Base-by-base conservation (phyloP, 768 basidiomycete genomes). In the Infundibulicybe gibba region DNA sequence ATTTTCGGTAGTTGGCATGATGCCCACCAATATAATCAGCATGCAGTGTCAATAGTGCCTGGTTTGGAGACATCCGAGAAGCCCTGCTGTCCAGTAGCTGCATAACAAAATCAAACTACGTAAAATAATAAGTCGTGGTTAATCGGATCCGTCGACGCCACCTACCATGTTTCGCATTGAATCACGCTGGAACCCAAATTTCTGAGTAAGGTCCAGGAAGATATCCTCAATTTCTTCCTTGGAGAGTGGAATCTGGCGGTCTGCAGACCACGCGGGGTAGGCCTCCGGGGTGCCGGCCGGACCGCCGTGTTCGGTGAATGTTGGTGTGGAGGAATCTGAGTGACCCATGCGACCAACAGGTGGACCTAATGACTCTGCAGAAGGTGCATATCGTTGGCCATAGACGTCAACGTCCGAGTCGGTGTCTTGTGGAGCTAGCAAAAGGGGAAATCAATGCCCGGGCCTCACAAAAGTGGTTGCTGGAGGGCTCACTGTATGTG, bases 161-260 rank as follows among this genome's bases (percentile, higher is more conserved):
- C 69, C 51, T 55, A 92, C 90, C 90, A 91, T 97, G 76, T 92
- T 98, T 50, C 92, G 77, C 90, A 92, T 94, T 13, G 87, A 90
- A 64, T 94, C 93, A 48, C 85, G 76, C 71, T 94, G 97, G 63
- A 99, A 99, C 51, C 97, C 97, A 68, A 98, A 99, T 69, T 98
- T 99, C 76, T 97, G 94, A 20, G 93, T 87, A 31, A 99, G 77
- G 72, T 98, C 97, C 43, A 97, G 80, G 62, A 98, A 91, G 42
- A 99, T 91, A 62, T 99, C 97, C 64, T 98, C 95, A 47, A 98
- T 97, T 72, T 97, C 97, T 66, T 99, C 97, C 74, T 98, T 97
- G 15, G 93, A 94, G 12, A 99, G 74, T n/a, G 95, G 95, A 51
- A 97, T 97, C 54, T 89, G 84, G 12, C 90, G 85, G 43, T 98